phyloP scores from a whole-genome alignment of 2,329 filamentous ascomycete species.

The Trichoderma oligosporum region DNA sequence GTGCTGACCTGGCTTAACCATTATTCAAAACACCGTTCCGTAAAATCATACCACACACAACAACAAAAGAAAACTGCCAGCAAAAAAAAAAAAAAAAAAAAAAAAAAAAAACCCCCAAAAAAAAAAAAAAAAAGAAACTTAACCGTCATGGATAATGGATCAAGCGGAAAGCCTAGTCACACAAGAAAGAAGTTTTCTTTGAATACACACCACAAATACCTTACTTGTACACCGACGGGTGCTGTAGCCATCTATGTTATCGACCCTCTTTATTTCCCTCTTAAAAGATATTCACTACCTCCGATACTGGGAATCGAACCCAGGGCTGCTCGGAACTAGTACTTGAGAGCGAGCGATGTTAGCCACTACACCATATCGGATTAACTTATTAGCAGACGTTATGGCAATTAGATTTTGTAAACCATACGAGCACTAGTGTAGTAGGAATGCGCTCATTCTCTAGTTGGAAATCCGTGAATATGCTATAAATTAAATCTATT shows the following conservation, averaged over 20 bases:
- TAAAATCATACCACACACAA: not conserved
- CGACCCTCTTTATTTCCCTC: not conserved
- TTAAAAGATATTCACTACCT: constrained; percentile 1
- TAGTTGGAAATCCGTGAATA: too few relatives aligned
- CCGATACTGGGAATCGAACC: constrained; percentile 23
- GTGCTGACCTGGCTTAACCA: not conserved
- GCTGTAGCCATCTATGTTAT: not conserved
- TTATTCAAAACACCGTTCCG: not conserved
- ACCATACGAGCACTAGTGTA: too few relatives aligned
- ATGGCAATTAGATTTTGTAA: not conserved
- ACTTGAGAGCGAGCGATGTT: constrained; percentile 33
- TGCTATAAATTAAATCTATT: too few relatives aligned
- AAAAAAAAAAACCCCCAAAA: not conserved
- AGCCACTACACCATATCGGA: constrained; percentile 38
- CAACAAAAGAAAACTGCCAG: not conserved
- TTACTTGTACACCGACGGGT: not conserved
- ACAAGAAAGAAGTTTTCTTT: too few relatives aligned
- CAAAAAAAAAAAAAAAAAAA: not conserved
- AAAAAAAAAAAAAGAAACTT: not conserved
- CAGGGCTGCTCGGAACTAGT: constrained; percentile 21
- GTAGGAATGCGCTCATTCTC: too few relatives aligned
- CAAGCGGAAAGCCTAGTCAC: constrained; percentile 11
- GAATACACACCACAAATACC: not conserved
- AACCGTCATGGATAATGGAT: not conserved
- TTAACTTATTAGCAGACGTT: not conserved